Conservation (phyloP, 768 basidiomycete genomes). For the Clitopilus hobsonii region DNA sequence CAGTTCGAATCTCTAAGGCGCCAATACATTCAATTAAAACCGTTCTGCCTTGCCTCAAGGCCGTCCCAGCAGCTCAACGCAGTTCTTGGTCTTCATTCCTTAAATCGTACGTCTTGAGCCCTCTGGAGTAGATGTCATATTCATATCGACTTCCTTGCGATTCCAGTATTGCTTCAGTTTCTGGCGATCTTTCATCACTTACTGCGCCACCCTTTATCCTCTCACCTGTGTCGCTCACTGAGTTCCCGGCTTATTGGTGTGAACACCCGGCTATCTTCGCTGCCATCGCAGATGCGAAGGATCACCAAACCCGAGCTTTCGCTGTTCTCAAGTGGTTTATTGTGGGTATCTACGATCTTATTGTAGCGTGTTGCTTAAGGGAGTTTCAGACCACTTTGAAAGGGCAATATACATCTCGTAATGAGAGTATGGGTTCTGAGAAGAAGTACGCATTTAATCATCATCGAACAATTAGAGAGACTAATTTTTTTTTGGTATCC, state of each 20-base stretch:
- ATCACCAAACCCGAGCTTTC: constrained; percentile 68
- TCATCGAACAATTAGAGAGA: neutral
- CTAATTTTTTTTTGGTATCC: constrained; percentile 6
- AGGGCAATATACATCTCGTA: constrained; percentile 91
- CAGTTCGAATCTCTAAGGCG: neutral
- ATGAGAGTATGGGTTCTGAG: constrained; percentile 94
- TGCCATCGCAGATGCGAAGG: constrained; percentile 73
- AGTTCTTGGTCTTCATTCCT: constrained; percentile 87
- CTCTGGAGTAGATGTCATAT: too few relatives aligned
- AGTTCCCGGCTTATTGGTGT: constrained; percentile 97
- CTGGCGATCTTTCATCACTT: constrained; percentile 81
- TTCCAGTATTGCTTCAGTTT: constrained; percentile 74
- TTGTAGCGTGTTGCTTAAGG: neutral
- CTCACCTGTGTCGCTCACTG: constrained; percentile 85
- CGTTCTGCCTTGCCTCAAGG: constrained; percentile 27
- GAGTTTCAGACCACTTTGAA: constrained; percentile 74
- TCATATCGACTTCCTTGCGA: too few relatives aligned
- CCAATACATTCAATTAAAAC: neutral
- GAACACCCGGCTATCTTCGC: constrained; percentile 90
- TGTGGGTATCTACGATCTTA: constrained; percentile 34
- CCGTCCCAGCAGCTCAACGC: constrained; percentile 80
- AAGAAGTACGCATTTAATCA: constrained; percentile 67
- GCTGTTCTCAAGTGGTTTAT: constrained; percentile 96
- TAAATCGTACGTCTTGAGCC: constrained; percentile 70
- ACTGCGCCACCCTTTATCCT: constrained; percentile 91